Base-by-base conservation (phyloP, 1,284 basidiomycete genomes). In the Cryptococcus sp. region DNA sequence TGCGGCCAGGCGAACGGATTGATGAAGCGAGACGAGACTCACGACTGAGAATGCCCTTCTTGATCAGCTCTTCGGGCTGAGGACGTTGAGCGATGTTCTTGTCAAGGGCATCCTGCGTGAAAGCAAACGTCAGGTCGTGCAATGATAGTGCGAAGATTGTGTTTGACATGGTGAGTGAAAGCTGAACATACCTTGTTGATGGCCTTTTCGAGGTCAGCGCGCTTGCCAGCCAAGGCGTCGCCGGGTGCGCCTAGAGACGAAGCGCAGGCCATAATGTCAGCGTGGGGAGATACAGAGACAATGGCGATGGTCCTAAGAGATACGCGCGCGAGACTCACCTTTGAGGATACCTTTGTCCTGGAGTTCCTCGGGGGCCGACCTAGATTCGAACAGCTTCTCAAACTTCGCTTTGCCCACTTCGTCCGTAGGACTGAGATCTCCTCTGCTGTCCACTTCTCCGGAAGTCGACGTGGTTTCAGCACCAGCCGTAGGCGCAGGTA, bases 341-440 rank as follows among this genome's bases (percentile, higher is more conserved):
- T 90, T 90, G 61, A 90, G 82, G 61, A 90, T 89, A 70, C 88
- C 88, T 65, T 86, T 84, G 49, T 87, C 85, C 60, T 89, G 82
- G 45, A 91, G 82, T 57, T 89, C 86, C 47, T 83, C 75, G 70
- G 86, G 85, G 16, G 85, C 82, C 10, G 86, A 83, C 40, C 88
- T 81, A 27, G 82, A 78, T 45, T 78, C 80, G 53, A 88, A 80
- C 47, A 82, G 80, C 70, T 83, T 84, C 77, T 88, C 87, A 56
- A 89, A 81, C 66, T 80, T 81, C 39, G 63, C 66, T 54, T 64
- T 66, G 56, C 81, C 70, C 47, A 65, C 60, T 61, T 73, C 54
- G 65, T 71, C 65, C 54, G 59, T 60, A 45, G 70, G 64, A 45
- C 67, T 72, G 41, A 78, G 61, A 57, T 76, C 76, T 48, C 61